Percentiles rank a stretch among this genome's conserved stretches.
Conservation (phyloP, 108 stramenopile species). For the Schizochytrium sp. region DNA sequence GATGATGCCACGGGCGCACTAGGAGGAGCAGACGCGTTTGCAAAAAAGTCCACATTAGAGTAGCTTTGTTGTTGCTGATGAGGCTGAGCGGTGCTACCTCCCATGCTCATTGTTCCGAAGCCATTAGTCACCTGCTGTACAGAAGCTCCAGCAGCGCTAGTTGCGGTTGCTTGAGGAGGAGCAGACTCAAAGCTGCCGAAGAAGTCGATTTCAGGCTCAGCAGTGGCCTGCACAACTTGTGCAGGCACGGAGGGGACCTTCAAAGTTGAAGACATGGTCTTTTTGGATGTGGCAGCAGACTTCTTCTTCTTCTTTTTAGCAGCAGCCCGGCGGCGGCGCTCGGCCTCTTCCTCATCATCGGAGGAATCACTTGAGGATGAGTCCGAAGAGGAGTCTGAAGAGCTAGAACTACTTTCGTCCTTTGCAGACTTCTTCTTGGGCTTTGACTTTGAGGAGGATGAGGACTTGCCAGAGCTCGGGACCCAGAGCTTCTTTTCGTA, state of each 20-base stretch:
- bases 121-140: neutral
- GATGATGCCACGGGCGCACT: neutral
- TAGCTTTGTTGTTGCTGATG: neutral
- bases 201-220: constrained; percentile 7
- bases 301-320: constrained; percentile 36
- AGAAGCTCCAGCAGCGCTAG: neutral
- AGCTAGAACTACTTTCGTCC: neutral
- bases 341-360: constrained; percentile 26
- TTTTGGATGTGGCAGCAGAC: neutral
- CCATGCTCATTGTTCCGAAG: neutral
- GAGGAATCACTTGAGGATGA: constrained; percentile 13
- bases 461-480: neutral
- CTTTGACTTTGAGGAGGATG: neutral
- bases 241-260: neutral
- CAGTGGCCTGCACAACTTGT: neutral
- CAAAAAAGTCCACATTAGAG: constrained; percentile 22
- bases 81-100: neutral
- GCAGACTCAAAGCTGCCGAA: constrained; percentile 32
- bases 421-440: constrained; percentile 31
- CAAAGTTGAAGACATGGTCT: neutral
- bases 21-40: neutral
- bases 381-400: constrained; percentile 28
- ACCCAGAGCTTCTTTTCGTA: constrained; percentile 60
- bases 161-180: neutral
- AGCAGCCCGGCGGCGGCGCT: constrained; percentile 4